phyloP scores from a whole-genome alignment of 1,139 yeast genomes.

The Pichia sp. region DNA sequence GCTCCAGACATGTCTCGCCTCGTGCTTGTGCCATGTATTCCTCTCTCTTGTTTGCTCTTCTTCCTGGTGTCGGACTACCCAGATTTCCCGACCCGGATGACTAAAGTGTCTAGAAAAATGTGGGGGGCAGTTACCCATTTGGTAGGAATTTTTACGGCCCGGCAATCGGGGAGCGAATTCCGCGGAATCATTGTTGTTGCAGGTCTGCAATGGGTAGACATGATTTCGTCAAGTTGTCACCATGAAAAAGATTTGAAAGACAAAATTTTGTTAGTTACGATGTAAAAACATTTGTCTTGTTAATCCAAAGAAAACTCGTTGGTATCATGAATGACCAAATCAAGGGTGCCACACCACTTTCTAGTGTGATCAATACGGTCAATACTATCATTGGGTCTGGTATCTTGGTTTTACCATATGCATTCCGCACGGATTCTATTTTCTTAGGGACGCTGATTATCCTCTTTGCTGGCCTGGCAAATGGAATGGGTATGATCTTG shows the following conservation, averaged over 20 bases:
- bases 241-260: no score
- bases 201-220: not conserved
- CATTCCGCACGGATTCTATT: conserved; percentile 82
- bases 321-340: not conserved
- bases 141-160: not conserved
- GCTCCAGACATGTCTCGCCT: not conserved
- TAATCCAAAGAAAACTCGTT: not conserved
- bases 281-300: no score
- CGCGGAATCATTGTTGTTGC: not conserved
- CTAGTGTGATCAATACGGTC: conserved; percentile 46
- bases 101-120: not conserved
- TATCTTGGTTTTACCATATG: conserved; percentile 85
- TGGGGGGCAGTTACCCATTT: not conserved
- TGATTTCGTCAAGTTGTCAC: no score
- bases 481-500: conserved; percentile 75
- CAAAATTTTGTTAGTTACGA: no score
- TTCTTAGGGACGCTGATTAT: conserved; percentile 63
- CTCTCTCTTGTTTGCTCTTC: not conserved
- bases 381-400: conserved; percentile 90
- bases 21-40: not conserved
- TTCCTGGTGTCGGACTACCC: not conserved
- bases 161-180: not conserved
- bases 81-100: not conserved
- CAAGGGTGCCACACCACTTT: conserved; percentile 26
- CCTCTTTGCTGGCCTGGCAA: conserved; percentile 67